Evolutionary conservation across 208 protist species (phyloP), one percentile per base, ranked within the genome.

Genomic region (Leishmania aethiopica): DNA sequence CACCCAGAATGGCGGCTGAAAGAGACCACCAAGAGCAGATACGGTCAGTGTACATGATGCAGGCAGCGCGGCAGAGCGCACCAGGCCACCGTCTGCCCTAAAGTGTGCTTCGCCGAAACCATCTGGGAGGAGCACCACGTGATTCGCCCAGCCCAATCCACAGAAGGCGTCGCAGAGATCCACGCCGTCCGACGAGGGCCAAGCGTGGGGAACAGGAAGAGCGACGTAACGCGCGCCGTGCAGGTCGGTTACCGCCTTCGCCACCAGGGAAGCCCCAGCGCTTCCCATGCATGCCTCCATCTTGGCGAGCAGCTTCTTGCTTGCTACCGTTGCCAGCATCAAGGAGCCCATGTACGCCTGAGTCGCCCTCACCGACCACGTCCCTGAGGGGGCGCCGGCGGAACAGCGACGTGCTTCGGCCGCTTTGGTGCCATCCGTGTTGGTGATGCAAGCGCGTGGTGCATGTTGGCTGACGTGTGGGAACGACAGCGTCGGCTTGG

Each of bases 91-190:
- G 64, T 66, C 57, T n/a, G 64, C 67, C 69, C 51, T 45, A 74
- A 37, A 74, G n/a, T 72, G 75, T n/a, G 78, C 70, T 57, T 89
- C 85, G n/a, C 88, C 88, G 59, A 88, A 85, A 17, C 85, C 84
- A 72, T 88, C 69, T 15, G 85, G 88, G 8, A 91, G 74, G 57
- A 89, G 62, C 49, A 81, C 66, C 0, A 77, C 69, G 51, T 77
- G 60, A 35, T 82, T 49, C 45, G 70, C 78, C 88, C 88, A 91
- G 11, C 62, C 51, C 28, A 86, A 57, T 1, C 88, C 87, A n/a
- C 67, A 37, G 59, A 85, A 84, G 53, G 66, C 57, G 42, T 64
- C 55, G 28, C 10, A 70, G 7, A 19, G 2, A 42, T 42, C 13
- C 6, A 42, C 51, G 45, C 64, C 13, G 32, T 47, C 25, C 7